Evolutionary conservation across 1,284 basidiomycete genomes (phyloP), one percentile per base, ranked within the genome.

Genomic region (Mycosarcoma mackinlayi): DNA sequence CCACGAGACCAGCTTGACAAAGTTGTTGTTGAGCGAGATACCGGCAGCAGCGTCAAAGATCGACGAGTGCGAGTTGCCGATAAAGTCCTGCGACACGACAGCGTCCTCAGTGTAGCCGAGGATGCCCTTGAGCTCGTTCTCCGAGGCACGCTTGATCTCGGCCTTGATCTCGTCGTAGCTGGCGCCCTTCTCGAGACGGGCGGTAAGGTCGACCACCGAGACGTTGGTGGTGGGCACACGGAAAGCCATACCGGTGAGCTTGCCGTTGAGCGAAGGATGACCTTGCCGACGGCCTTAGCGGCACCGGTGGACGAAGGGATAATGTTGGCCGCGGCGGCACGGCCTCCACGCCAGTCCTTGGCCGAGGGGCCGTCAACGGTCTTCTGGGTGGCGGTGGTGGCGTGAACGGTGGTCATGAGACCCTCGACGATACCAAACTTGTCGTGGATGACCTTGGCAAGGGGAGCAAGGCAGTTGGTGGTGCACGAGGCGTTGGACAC

Each of bases 401-500:
- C 90, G 85, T 98, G 95, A 77, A 98, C 92, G 76, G 96, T 98
- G 85, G 92, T 96, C 96, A 98, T 98, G 83, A 99, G 88, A 84
- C 92, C 80, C 76, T 82, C 80, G 40, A 73, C 68, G 50, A 82
- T 77, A 47, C 78, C 79, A 39, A 82, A 82, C 77, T 82, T 94
- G 89, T 98, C 96, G 86, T 99, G 83, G 87, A 99, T 88, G 84
- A 98, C 91, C 88, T 98, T 98, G 85, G 95, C 95, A 68, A 99
- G 90, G 72, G 96, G 94, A 33, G 96, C 96, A 70, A 99, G 89
- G 67, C 80, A 82, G 90, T 99, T 98, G 86, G 95, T 99, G 52
- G 95, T 99, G 90, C 95, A 99, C 40, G 94, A 98, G 31, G 95
- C 95, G 86, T 99, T 99, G 78, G 95, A 99, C 85, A 98, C 91